Evolutionary conservation across 169 alveolate species (phyloP).

Genomic region (Plasmodium berghei): DNA sequence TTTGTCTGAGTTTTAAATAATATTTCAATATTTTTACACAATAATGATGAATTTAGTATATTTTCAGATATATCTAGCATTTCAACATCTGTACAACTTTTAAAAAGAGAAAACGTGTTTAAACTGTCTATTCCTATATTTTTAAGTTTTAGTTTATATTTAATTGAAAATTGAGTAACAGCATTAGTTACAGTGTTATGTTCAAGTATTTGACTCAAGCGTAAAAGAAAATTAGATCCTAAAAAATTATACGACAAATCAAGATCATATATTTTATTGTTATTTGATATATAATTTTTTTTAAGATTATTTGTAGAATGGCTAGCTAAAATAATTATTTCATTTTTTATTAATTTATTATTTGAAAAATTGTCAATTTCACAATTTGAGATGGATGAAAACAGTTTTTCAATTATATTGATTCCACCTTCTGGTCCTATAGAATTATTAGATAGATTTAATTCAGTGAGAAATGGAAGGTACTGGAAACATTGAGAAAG

Average conservation of each 20-base stretch:
- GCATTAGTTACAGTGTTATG: background rate
- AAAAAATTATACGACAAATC: constrained; percentile 40
- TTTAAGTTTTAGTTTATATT: constrained; percentile 20
- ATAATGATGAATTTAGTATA: background rate
- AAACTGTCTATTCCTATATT: background rate
- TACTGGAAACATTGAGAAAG: constrained; percentile 42
- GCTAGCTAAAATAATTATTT: background rate
- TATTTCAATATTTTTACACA: constrained; percentile 16
- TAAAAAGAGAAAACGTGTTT: background rate
- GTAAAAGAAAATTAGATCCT: constrained; percentile 10
- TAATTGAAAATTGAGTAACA: background rate
- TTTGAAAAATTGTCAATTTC: background rate
- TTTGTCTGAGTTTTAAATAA: constrained; percentile 19
- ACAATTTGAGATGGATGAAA: background rate
- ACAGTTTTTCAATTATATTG: constrained; percentile 31
- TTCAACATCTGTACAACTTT: constrained; percentile 26
- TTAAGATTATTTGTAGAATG: constrained; percentile 6
- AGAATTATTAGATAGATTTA: constrained; percentile 36
- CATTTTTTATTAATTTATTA: too few relatives aligned
- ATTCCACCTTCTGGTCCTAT: constrained; percentile 35
- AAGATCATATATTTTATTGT: constrained; percentile 13
- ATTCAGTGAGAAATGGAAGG: constrained; percentile 13
- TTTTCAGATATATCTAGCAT: constrained; percentile 39
- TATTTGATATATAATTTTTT: constrained; percentile 3
- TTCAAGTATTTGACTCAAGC: constrained; percentile 9